Base-by-base conservation (phyloP, 2,329 filamentous ascomycete species). In the Cladosporium sp. region DNA sequence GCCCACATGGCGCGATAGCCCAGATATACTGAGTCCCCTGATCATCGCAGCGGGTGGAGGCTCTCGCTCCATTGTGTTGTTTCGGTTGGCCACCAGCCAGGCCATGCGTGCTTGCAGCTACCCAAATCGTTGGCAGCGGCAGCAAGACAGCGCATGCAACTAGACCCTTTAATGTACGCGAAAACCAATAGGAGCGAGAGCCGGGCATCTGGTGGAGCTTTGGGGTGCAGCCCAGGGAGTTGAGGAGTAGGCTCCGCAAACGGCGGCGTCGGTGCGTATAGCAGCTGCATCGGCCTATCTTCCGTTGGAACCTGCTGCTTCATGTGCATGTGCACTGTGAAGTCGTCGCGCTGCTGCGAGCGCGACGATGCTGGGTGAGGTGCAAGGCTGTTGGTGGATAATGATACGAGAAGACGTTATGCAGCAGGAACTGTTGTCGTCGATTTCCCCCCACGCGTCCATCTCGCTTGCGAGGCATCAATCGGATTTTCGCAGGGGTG, bases 401-500 rank as follows among this genome's bases (percentile, higher is more conserved):
- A 11, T 21, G 10, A 21, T 11, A 55, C 2, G 18, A 59, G 14
- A 41, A 26, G 36, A 21, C 15, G 38, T 14, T 32, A 36, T 34
- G n/a, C 55, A 41, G 55, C 32, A 58, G 12, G 55, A 58, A 58
- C 18, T 58, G 60, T 36, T 34, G 61, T 64, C 18, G 61, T 64
- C 61, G n/a, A 34, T 15, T 55, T n/a, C 51, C 51, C 51, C 61
- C 51, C 61, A 47, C 51, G 34, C 15, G 14, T 41, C 34, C 61
- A 55, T 57, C 61, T 64, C 61, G 61, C 61, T 64, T 64, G 18
- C 32, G 60, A 49, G 32, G 44, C 59, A 26, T 21, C 30, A 8
- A 18, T 64, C 36, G 61, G 59, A 64, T 64, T 38, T 34, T 47
- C 61, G 28, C 61, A 57, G 36, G 61, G 61, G 38, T 64, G n/a